Percentiles rank a stretch among this genome's conserved stretches.
phyloP scores from a whole-genome alignment of 495 filamentous ascomycete species.

The Cercophora samala region DNA sequence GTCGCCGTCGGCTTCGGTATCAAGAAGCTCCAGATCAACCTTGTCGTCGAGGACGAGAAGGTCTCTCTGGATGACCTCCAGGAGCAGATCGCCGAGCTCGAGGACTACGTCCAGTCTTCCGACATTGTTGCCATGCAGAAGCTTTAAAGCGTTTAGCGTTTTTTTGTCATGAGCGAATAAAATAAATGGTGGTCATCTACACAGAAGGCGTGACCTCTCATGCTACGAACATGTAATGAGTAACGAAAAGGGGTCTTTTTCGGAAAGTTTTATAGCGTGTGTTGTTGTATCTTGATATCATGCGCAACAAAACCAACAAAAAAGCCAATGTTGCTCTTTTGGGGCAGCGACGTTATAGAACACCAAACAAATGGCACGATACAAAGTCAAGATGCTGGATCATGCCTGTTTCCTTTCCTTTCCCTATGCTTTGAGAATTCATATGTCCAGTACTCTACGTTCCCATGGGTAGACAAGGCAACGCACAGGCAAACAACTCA shows the following conservation, averaged over 20 bases:
- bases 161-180: background rate
- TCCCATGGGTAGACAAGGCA: background rate
- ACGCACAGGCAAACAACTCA: background rate
- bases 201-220: background rate
- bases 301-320: conserved; percentile 6
- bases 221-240: background rate
- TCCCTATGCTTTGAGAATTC: no score
- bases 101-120: conserved; percentile 96
- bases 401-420: background rate
- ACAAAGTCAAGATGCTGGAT: background rate
- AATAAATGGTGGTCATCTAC: background rate
- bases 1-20: conserved; percentile 93
- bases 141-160: conserved; percentile 37
- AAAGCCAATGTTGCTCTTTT: background rate
- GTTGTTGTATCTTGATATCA: background rate
- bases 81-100: conserved; percentile 71
- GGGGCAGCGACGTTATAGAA: background rate
- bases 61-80: conserved; percentile 84
- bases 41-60: conserved; percentile 97
- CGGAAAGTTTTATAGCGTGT: background rate
- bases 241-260: background rate
- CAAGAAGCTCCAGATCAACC: conserved; percentile 99
- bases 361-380: background rate
- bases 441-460: background rate
- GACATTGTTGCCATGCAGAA: conserved; percentile 66